Percentiles rank a stretch among this genome's conserved stretches.
phyloP scores from a whole-genome alignment of 1,284 basidiomycete genomes.

The Sporisorium graminicola region DNA sequence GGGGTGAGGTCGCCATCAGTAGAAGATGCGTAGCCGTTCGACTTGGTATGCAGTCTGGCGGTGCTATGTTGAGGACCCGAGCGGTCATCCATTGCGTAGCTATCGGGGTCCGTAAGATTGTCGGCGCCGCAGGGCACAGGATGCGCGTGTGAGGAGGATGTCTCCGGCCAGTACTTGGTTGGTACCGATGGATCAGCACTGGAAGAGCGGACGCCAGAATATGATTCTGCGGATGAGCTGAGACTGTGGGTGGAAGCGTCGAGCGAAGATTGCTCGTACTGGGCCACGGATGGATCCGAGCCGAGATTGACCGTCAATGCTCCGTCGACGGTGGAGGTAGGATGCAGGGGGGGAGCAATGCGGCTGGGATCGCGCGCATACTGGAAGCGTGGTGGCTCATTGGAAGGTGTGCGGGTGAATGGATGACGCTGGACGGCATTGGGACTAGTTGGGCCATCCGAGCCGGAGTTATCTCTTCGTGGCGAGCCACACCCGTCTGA shows the following conservation, averaged over 20 bases:
- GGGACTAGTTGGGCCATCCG: conserved; percentile 11
- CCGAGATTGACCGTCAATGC: conserved; percentile 29
- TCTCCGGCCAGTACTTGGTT: conserved; percentile 37
- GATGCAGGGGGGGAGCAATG: background rate
- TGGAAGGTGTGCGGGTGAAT: conserved; percentile 37
- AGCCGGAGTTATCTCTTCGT: conserved; percentile 9
- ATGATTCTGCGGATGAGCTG: conserved; percentile 17
- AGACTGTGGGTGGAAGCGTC: conserved; percentile 21
- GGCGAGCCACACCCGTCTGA: conserved; percentile 18
- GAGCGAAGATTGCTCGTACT: conserved; percentile 15
- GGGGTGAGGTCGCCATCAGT: conserved; percentile 53
- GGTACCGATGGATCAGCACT: conserved; percentile 2
- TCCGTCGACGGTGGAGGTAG: conserved; percentile 9
- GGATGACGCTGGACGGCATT: conserved; percentile 32
- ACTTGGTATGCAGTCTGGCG: conserved; percentile 22
- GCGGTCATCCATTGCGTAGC: conserved; percentile 17
- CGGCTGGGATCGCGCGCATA: conserved; percentile 15
- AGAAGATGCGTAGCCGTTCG: conserved; percentile 51
- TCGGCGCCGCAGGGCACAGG: conserved; percentile 10
- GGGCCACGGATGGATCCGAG: conserved; percentile 19
- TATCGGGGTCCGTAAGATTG: conserved; percentile 5
- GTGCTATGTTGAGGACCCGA: conserved; percentile 22
- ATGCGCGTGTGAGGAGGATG: conserved; percentile 10
- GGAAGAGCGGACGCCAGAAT: background rate
- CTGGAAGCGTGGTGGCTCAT: conserved; percentile 44